Evolutionary conservation across 2,329 filamentous ascomycete species (phyloP).

Genomic region (Mycosphaerella arachidis): DNA sequence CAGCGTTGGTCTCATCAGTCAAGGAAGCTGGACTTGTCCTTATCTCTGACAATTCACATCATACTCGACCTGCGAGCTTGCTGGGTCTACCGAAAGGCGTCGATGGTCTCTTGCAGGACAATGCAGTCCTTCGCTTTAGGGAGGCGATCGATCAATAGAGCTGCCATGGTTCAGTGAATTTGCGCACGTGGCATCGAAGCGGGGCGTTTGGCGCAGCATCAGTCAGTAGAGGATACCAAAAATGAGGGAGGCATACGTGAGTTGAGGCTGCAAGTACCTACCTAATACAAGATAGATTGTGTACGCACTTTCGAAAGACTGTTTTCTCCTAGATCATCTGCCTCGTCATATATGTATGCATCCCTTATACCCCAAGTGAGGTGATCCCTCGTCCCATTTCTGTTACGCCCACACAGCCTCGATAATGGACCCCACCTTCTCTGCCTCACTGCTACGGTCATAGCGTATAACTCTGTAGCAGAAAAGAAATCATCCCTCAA

Average conservation of each 20-base stretch:
- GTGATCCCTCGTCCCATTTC: no score
- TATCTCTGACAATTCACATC: constrained; percentile 69
- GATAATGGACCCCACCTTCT: no score
- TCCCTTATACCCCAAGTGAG: no score
- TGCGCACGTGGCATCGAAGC: neutral
- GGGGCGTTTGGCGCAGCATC: neutral
- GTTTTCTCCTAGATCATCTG: neutral
- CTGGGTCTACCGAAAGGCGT: constrained; percentile 69
- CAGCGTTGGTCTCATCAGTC: constrained; percentile 84
- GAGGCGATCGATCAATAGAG: constrained; percentile 64
- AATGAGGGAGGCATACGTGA: neutral
- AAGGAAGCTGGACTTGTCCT: constrained; percentile 91
- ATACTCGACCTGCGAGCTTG: constrained; percentile 41
- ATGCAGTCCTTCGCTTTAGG: constrained; percentile 87
- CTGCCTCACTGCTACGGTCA: no score
- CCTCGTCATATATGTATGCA: no score
- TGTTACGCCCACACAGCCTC: no score
- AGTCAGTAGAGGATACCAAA: neutral
- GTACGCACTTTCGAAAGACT: neutral
- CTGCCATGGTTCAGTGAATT: neutral
- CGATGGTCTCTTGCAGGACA: constrained; percentile 78
- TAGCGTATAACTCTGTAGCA: no score
- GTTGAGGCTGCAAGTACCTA: neutral
- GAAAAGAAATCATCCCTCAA: no score
- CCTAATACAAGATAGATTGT: neutral